phyloP scores from a whole-genome alignment of 2,329 filamentous ascomycete genomes.

The Xylariaceae sp. region DNA sequence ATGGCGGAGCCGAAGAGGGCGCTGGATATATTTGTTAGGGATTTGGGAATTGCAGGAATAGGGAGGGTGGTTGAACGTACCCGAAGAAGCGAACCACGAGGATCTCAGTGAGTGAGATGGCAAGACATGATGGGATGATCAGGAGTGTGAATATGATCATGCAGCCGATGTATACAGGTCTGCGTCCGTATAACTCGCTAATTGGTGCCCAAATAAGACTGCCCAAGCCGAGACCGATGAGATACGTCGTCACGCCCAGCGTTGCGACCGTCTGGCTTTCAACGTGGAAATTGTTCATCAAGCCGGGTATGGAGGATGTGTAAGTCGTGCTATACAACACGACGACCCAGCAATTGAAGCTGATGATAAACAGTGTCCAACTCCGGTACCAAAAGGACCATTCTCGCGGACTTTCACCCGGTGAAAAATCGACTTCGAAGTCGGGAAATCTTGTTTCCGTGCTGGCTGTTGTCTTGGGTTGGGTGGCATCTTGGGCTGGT shows the following conservation, averaged over 20 bases:
- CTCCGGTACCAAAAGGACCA: constrained; percentile 53
- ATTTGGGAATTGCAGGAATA: constrained; percentile 7
- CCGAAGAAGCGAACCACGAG: constrained; percentile 71
- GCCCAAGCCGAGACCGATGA: constrained; percentile 67
- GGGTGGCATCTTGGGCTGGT: constrained; percentile 39
- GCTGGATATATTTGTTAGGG: constrained; percentile 30
- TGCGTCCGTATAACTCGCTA: constrained; percentile 63
- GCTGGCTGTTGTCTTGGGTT: constrained; percentile 40
- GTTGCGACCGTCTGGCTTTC: constrained; percentile 57
- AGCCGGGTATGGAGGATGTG: constrained; percentile 63
- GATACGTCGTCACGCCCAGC: constrained; percentile 72
- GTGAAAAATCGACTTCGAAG: constrained; percentile 69
- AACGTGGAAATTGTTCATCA: constrained; percentile 61
- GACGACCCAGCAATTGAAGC: constrained; percentile 44
- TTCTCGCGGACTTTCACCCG: constrained; percentile 62
- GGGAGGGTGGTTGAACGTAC: constrained; percentile 34
- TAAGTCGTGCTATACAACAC: constrained; percentile 76
- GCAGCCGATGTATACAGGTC: constrained; percentile 63
- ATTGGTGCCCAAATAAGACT: constrained; percentile 69
- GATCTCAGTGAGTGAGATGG: constrained; percentile 61
- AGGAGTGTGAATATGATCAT: constrained; percentile 61
- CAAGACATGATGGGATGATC: constrained; percentile 66
- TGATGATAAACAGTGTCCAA: constrained; percentile 42
- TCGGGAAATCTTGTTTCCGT: constrained; percentile 45
- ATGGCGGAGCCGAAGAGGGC: constrained; percentile 72